Base-by-base conservation (phyloP, 2,329 filamentous ascomycete genomes). In the Phoma sp. region DNA sequence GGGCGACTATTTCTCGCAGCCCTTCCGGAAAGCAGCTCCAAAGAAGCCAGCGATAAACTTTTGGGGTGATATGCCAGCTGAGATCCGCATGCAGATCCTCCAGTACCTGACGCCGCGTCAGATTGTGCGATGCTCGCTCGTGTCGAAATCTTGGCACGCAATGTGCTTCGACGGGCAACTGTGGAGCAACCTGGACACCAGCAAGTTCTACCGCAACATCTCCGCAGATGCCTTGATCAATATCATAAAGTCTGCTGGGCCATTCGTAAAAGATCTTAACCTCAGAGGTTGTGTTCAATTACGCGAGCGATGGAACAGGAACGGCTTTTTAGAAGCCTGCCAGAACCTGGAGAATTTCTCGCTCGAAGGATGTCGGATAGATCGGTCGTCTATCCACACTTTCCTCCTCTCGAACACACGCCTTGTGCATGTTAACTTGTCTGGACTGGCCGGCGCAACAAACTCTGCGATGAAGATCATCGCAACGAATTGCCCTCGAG, bases 111-210 rank as follows among this genome's bases (percentile, higher is more conserved):
- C 81, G 25, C 92, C 93, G 0, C 91, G 87, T 68, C 88, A 98
- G 70, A 83, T 98, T 30, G 86, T 97, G 9, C 84, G 87, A 54
- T 84, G 85, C 51, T 96, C 93, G 0, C 79, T 85, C 14, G 89
- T 95, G 18, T 93, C 87, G 70, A 91, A 87, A 72, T 77, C 82
- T 5, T 97, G 95, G 80, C 81, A 96, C 73, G 82, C 83, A 42
- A 86, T 90, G 75, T 97, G 93, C 76, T 96, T 93, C 66, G 93
- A 99, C 72, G 95, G 95, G 2, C 95, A 99, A 76, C 78, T 98
- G 13, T 99, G 95, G 95, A 87, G 86, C 3, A 86, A 83, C 37
- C 83, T 98, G 43, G 92, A 98, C 48, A 79, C 90, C 2, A 88
- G 91, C 7, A 87, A 90, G 44, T 98, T 93, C 74, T 97, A 98